phyloP scores from a whole-genome alignment of 2,329 filamentous ascomycete genomes.

The Coniella vitis region DNA sequence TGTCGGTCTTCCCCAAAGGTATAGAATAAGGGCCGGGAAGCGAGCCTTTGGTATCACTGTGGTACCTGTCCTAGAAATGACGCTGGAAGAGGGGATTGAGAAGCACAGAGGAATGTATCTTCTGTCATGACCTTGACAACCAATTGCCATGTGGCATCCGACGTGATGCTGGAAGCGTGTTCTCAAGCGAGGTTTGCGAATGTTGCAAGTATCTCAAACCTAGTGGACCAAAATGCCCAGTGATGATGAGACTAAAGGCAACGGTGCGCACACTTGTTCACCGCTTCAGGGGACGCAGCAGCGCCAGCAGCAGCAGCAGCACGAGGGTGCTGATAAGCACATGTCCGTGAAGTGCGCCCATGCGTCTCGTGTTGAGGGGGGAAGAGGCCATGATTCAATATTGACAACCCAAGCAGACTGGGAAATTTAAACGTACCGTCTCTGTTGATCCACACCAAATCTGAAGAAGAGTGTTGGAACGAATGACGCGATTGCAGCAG shows the following conservation, averaged over 20 bases:
- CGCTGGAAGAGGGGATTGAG: too few relatives aligned
- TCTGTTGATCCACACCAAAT: constrained; percentile 2
- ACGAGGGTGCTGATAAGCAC: constrained; percentile 1
- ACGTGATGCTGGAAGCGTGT: neutral
- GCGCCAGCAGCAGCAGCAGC: neutral
- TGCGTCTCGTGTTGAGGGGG: neutral
- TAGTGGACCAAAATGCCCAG: neutral
- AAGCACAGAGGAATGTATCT: constrained; percentile 1
- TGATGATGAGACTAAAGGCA: neutral
- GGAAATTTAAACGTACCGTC: constrained; percentile 10
- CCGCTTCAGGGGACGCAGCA: constrained; percentile 2
- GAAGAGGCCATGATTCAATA: neutral
- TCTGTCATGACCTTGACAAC: neutral
- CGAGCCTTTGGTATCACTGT: neutral
- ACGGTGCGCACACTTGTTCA: constrained; percentile 1
- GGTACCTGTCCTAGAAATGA: neutral
- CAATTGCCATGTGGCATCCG: constrained; percentile 6
- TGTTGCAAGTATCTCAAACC: constrained; percentile 3
- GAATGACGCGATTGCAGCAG: neutral
- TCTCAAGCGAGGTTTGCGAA: neutral
- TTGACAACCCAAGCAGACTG: neutral
- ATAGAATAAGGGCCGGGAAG: neutral
- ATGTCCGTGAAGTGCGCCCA: neutral
- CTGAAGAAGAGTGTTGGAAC: constrained; percentile 1
- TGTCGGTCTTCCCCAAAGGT: too few relatives aligned